Base-by-base conservation (phyloP, 768 basidiomycete species). In the Termitomyces sp. region DNA sequence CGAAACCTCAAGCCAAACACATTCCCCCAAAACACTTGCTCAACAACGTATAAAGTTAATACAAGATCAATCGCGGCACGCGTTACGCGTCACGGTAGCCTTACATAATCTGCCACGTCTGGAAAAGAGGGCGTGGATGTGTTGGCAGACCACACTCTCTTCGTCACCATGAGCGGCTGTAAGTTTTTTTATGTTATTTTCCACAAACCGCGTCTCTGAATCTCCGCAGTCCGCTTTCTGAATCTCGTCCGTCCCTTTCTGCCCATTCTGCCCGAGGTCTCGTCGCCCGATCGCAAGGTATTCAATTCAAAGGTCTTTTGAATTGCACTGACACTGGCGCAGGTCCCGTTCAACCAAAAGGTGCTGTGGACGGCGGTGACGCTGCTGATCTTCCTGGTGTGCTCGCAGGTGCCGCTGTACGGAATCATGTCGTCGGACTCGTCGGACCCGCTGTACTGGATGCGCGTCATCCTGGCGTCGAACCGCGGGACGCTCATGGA, bases 341-440 rank as follows among this genome's bases (percentile, higher is more conserved):
- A 97, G 94, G 92, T 98, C 55, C 92, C 94, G 29, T 98, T 98
- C 83, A 94, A 96, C 79, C 93, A 95, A 85, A 97, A 97, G 75
- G 84, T 96, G 61, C 77, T 95, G 87, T 98, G 95, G 96, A 99
- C 96, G 8, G 94, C 96, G 56, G 94, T 98, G 31, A 98, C 96
- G 3, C 93, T 99, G 68, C 88, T 98, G 75, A 98, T 99, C 74
- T 98, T 98, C 90, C 76, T 99, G 69, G 96, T 98, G 62, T 98
- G 96, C 82, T 98, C 95, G 27, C 97, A 98, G 77, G 96, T 98
- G 32, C 97, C 97, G 6, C 82, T 99, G 47, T 99, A 98, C 74
- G 97, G 97, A 61, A 98, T 99, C 85, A 96, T 98, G 88, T 97
- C 94, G 29, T 97, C 94, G 59, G 96, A 99, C 81, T 97, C 94